Percentiles rank a stretch among this genome's conserved stretches.
Conservation (phyloP, 345 rosid genomes). For the Citrus mangshanensis region DNA sequence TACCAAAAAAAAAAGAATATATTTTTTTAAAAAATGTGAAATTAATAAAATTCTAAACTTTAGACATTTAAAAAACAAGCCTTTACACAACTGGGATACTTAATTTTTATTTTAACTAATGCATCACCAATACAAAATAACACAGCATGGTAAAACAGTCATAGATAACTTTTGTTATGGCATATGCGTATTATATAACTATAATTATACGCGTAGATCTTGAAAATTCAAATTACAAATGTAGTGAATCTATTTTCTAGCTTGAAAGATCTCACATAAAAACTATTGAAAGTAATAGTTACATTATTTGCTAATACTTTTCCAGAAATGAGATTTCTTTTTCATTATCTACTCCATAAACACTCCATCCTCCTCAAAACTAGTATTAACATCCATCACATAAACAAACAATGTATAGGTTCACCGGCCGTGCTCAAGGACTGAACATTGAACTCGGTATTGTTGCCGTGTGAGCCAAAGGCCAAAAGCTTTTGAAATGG, state of each 20-base stretch:
- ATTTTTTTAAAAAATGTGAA: too few species aligned
- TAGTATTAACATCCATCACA: constrained; percentile 22
- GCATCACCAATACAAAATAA: too few species aligned
- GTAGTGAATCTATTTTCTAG: too few species aligned
- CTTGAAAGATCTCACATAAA: not conserved
- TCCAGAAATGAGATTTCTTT: not conserved
- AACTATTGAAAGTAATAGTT: too few species aligned
- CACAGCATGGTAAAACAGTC: too few species aligned
- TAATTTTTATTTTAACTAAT: too few species aligned
- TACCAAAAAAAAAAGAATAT: too few species aligned
- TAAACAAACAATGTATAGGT: not conserved
- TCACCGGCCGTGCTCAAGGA: not conserved
- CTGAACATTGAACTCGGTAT: not conserved
- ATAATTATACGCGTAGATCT: not conserved
- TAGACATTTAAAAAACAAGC: too few species aligned
- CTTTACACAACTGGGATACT: too few species aligned
- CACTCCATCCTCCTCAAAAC: not conserved
- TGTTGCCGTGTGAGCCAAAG: not conserved
- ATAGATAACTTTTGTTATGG: too few species aligned
- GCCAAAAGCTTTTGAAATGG: not conserved
- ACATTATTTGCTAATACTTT: not conserved
- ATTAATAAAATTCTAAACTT: too few species aligned
- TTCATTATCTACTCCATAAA: not conserved
- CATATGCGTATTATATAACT: too few species aligned
- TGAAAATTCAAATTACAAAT: not conserved